Evolutionary conservation across 345 rosid genomes (phyloP), one percentile per base, ranked within the genome.

Genomic region (Sapria himalayana): DNA sequence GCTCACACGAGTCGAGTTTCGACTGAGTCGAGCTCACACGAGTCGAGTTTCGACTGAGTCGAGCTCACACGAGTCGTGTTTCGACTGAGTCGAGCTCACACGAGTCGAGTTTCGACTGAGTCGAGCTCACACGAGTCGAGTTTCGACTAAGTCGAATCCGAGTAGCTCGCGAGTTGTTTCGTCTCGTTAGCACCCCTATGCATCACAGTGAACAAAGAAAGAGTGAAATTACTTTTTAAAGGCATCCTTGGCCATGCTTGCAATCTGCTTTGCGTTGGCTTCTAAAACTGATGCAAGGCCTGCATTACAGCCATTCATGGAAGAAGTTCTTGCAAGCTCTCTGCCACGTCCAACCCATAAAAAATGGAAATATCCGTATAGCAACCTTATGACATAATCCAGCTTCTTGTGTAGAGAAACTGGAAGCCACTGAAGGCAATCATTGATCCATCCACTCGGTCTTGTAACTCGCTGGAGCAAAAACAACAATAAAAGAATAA

Each of bases 401-500:
- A 89, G 43, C 58, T 45, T 69, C 41, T 79, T 80, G 66, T 89
- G 98, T 45, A 84, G 54, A 49, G 70, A 66, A 50, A 89, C 76
- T 3, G 98, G 98, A 4, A 89, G 79, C 84, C 92, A 89, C 45
- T 74, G 95, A 3, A 82, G 61, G 93, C 93, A 82, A 46, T 82
- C 95, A 47, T 89, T 67, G 7, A 84, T 31, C 33, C 98, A 93
- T 44, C 93, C 98, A 63, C 76, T 82, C 3, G 98, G 98, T 54
- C 98, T 69, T 8, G 84, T 79, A 47, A 89, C 86, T 54, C 93
- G 64, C 98, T 89, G 72, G 44, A 39, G 42, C 38, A 22, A 21
- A 15, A 9, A 25, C 2, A 18, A 33, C 27, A 19, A 45, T 27
- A 5, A 44, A 21, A 43, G 8, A 32, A 1, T 15, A 12, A 29